Evolutionary conservation across 768 basidiomycete genomes (phyloP).

Genomic region (Macrolepiota fuliginosa): DNA sequence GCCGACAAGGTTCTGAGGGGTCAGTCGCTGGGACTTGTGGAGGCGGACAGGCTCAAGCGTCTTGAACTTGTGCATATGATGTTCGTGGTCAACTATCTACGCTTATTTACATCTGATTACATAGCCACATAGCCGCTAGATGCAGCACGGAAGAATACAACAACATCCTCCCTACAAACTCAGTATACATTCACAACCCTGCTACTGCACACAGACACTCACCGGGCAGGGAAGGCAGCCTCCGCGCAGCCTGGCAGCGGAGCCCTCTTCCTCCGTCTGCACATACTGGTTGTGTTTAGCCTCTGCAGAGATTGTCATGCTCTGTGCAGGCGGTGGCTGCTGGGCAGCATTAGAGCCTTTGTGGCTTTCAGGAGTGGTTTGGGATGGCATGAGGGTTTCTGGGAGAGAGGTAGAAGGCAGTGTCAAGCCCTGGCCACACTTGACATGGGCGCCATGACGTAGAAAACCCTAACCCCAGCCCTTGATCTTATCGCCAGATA

Average conservation of each 20-base stretch:
- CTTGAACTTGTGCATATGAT: constrained; percentile 79
- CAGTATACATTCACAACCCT: not conserved
- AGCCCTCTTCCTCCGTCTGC: constrained; percentile 12
- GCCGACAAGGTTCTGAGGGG: constrained; percentile 52
- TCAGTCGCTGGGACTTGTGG: constrained; percentile 14
- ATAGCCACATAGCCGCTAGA: constrained; percentile 22
- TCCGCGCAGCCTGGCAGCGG: constrained; percentile 22
- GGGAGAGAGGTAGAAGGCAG: not conserved
- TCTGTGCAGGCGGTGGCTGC: constrained; percentile 16
- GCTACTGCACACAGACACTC: not conserved
- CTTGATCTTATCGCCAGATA: constrained; percentile 16
- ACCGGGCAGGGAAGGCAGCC: constrained; percentile 28
- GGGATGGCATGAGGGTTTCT: not conserved
- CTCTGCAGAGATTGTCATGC: constrained; percentile 15
- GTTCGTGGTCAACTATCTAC: not conserved
- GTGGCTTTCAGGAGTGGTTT: not conserved
- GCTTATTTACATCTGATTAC: constrained; percentile 6
- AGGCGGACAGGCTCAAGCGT: constrained; percentile 75
- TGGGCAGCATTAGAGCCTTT: constrained; percentile 7
- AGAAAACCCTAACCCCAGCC: constrained; percentile 5
- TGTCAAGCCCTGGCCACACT: not conserved
- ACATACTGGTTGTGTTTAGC: constrained; percentile 7
- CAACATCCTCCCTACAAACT: constrained; percentile 28
- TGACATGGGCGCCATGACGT: constrained; percentile 7
- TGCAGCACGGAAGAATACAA: constrained; percentile 34